A percentile compares a stretch with the other conserved stretches of the same genome.
Evolutionary conservation across 768 basidiomycete genomes (phyloP).

Genomic region (Auricularia sp.): DNA sequence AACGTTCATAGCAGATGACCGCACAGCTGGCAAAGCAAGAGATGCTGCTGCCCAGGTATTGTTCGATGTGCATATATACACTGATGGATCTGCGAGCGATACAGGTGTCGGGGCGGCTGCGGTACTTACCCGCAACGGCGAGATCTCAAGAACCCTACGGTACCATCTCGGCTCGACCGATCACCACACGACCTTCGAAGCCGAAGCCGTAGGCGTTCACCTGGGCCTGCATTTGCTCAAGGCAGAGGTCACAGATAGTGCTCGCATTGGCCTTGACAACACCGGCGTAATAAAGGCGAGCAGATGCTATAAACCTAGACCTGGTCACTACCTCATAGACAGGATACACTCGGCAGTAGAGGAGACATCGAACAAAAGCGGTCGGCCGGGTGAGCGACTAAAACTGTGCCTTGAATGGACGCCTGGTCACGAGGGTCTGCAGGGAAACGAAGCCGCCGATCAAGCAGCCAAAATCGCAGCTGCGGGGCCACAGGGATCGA

Average conservation of each 20-base stretch:
- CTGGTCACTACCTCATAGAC: not conserved
- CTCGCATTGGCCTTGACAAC: slow-evolving; percentile 14
- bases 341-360: not conserved
- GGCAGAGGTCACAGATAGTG: not conserved
- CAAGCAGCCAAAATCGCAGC: not conserved
- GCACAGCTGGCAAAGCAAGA: not conserved
- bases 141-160: slow-evolving; percentile 1
- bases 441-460: not conserved
- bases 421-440: not conserved
- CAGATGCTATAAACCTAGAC: not conserved
- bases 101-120: slow-evolving; percentile 22
- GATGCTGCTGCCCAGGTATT: slow-evolving; percentile 6
- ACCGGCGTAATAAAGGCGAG: not conserved
- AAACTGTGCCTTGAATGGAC: not conserved
- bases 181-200: slow-evolving; percentile 22
- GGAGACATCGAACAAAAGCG: not conserved
- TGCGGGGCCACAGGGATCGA: not conserved
- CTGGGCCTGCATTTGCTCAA: slow-evolving; percentile 19
- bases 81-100: slow-evolving; percentile 21
- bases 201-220: slow-evolving; percentile 19
- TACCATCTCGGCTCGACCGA: slow-evolving; percentile 13
- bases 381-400: not conserved
- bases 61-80: slow-evolving; percentile 9
- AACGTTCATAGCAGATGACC: not conserved
- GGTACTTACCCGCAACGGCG: slow-evolving; percentile 12